Conservation (phyloP, 495 filamentous ascomycete species). For the Penicillium goetzii region DNA sequence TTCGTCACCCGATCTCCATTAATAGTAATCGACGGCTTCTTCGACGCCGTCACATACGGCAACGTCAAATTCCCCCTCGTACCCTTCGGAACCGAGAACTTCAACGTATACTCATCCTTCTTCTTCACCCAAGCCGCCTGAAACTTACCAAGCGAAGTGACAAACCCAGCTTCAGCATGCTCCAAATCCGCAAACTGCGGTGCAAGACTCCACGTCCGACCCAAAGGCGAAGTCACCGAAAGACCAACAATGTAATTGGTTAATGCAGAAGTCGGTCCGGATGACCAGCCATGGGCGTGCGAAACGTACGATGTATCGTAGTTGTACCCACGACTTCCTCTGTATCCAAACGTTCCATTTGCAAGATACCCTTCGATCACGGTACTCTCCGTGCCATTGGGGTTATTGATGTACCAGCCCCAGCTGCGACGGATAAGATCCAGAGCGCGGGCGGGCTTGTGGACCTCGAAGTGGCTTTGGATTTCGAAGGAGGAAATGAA, state of each 20-base stretch:
- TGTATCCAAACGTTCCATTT: constrained; percentile 60
- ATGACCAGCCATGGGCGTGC: constrained; percentile 66
- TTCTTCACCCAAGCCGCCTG: constrained; percentile 42
- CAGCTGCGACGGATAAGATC: constrained; percentile 62
- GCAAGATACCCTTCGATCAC: constrained; percentile 61
- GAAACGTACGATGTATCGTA: constrained; percentile 45
- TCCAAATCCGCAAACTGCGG: constrained; percentile 57
- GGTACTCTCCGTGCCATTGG: constrained; percentile 63
- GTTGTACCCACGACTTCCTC: constrained; percentile 46
- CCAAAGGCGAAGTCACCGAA: constrained; percentile 49
- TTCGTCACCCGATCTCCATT: constrained; percentile 32
- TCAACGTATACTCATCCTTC: constrained; percentile 37
- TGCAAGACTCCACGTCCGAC: constrained; percentile 54
- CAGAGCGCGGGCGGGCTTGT: constrained; percentile 51
- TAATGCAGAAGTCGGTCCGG: constrained; percentile 60
- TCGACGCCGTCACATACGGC: constrained; percentile 27
- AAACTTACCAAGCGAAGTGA: constrained; percentile 56
- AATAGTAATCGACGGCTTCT: constrained; percentile 35
- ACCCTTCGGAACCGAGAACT: constrained; percentile 47
- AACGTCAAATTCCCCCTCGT: constrained; percentile 51
- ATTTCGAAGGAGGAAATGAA: constrained; percentile 66
- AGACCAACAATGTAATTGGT: constrained; percentile 59
- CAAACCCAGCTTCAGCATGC: constrained; percentile 59
- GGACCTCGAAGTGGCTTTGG: constrained; percentile 57
- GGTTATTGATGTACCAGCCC: constrained; percentile 65